Evolutionary conservation across 768 basidiomycete species (phyloP).

Genomic region (Collybia mongolica): DNA sequence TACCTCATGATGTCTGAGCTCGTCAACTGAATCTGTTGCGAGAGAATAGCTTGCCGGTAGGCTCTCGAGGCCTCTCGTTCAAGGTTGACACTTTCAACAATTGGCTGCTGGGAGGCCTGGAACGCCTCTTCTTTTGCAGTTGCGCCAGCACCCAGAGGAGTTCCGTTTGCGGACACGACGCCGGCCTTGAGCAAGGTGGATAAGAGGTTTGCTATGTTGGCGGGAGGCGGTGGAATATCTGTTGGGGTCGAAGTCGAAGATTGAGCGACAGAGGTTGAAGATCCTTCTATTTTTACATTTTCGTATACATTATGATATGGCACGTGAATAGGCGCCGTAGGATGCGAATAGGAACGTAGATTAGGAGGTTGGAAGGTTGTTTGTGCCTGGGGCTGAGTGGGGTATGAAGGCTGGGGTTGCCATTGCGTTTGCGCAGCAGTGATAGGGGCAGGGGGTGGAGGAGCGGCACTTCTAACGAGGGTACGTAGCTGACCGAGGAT

Average conservation of each 20-base stretch:
- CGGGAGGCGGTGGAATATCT: slow-evolving; percentile 29
- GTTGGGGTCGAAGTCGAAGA: slow-evolving; percentile 26
- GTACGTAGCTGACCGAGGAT: slow-evolving; percentile 71
- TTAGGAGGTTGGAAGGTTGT: slow-evolving; percentile 12
- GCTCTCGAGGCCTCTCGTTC: slow-evolving; percentile 48
- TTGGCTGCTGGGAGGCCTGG: slow-evolving; percentile 22
- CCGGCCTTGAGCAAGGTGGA: slow-evolving; percentile 79
- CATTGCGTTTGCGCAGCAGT: slow-evolving; percentile 17
- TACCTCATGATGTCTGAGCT: slow-evolving; percentile 75
- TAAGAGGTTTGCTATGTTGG: slow-evolving; percentile 56
- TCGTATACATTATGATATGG: slow-evolving; percentile 7
- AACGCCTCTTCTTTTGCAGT: slow-evolving; percentile 36
- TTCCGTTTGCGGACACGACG: slow-evolving; percentile 56
- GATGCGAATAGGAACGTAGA: slow-evolving; percentile 13
- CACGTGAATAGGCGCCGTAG: neutral
- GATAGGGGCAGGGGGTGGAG: slow-evolving; percentile 26
- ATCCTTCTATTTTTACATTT: slow-evolving; percentile 19
- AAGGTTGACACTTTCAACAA: slow-evolving; percentile 31
- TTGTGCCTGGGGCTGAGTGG: slow-evolving; percentile 15
- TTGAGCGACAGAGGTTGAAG: slow-evolving; percentile 4
- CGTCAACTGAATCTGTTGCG: slow-evolving; percentile 59
- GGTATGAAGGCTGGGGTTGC: slow-evolving; percentile 15
- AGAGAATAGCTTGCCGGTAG: slow-evolving; percentile 62
- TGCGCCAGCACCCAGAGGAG: slow-evolving; percentile 49
- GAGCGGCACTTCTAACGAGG: slow-evolving; percentile 46